Conservation (phyloP, 179 eudicot species). For the Beta corolliflora region DNA sequence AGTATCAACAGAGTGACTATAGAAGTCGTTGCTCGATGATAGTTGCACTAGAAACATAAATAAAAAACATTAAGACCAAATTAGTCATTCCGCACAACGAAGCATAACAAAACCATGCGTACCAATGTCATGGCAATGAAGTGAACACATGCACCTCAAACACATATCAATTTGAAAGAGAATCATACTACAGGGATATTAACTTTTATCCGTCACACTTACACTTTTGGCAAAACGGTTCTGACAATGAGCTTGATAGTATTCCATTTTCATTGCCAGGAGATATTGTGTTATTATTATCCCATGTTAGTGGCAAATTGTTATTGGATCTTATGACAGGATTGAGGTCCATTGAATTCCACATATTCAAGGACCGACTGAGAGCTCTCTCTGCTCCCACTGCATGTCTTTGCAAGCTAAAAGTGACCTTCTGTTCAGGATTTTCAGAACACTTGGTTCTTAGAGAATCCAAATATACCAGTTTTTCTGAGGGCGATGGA, state of each 20-base stretch:
- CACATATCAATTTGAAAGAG: background rate
- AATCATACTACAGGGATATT: background rate
- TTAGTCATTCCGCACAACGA: background rate
- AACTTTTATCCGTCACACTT: too few species aligned
- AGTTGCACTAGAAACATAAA: constrained; percentile 52
- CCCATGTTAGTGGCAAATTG: constrained; percentile 38
- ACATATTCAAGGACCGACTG: constrained; percentile 42
- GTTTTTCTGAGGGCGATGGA: constrained; percentile 50
- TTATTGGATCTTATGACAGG: constrained; percentile 37
- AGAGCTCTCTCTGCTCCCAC: constrained; percentile 58
- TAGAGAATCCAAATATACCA: constrained; percentile 38
- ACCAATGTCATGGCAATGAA: background rate
- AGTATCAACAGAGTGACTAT: constrained; percentile 62
- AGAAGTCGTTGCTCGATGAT: constrained; percentile 41
- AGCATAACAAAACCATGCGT: background rate
- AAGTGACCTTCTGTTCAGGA: constrained; percentile 45
- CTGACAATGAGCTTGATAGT: constrained; percentile 78
- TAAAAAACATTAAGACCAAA: constrained; percentile 7
- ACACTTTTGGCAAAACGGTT: constrained; percentile 65
- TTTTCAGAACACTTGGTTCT: constrained; percentile 36
- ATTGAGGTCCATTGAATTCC: constrained; percentile 42
- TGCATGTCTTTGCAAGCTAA: constrained; percentile 44
- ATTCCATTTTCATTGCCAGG: constrained; percentile 63
- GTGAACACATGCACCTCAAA: background rate
- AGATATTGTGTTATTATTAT: constrained; percentile 43